Evolutionary conservation across 2,329 filamentous ascomycete genomes (phyloP), one percentile per base, ranked within the genome.

Genomic region (Myriosclerotinia duriaeana): DNA sequence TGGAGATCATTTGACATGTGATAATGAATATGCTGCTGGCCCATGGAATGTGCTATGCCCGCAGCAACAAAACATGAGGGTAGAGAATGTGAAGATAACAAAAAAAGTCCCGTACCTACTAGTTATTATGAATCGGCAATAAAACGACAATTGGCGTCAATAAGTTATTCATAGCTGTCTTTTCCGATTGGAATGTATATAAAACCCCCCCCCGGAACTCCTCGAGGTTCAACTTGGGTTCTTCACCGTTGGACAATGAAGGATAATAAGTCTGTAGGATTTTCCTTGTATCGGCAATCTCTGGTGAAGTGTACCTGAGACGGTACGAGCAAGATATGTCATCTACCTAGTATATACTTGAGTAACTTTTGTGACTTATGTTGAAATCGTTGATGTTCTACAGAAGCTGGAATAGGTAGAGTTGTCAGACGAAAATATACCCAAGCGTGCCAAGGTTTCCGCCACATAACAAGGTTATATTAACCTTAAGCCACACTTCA

Each of bases 1-100:
- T 48, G 20, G 30, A 42, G 20, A 60, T 26, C 14, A 60, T 48
- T 50, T 60, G 26, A 50, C 56, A 60, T 60, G 56, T 60, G 56
- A 60, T 38, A 50, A 44, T 38, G 22, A 50, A 60, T 60, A 26
- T 26, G 26, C 42, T 50, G 30, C 30, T 60, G 56, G 34, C 12
- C 56, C 3, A 26, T 26, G 42, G 56, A 60, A 60, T 60, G 56
- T 26, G 42, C 34, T 22, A 34, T 48, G 44, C 17, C 34, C n/a
- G 30, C 12, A 48, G 22, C 11, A n/a, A 38, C 22, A n/a, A n/a
- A 36, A 48, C 20, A 36, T 17, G 30, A 22, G 8, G 14, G 20
- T 36, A 34, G 26, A 36, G 42, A 59, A 59, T 48, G 42, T 22
- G 11, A 36, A 36, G 17, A 48, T 36, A 11, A n/a, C n/a, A n/a